A percentile compares a stretch with the other conserved stretches of the same genome.
These are phyloP conservation scores for Globisporangium splendens DNA, from an alignment of 352 stramenopile species.

Conservation along the genomic window DNA sequence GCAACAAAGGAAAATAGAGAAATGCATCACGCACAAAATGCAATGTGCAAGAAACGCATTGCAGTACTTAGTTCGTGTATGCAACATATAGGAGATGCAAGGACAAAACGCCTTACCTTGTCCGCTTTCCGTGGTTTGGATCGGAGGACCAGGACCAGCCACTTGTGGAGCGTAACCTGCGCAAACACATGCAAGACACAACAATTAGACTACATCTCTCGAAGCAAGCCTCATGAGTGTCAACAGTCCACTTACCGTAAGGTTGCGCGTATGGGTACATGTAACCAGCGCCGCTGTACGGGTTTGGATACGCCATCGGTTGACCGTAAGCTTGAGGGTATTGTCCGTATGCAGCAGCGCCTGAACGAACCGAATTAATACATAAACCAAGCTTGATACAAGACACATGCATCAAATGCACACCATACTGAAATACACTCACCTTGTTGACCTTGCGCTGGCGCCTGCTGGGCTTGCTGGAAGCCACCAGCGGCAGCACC, in stretches of 20 bases:
- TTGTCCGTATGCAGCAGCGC: conserved; percentile 45
- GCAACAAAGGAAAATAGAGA: conserved; percentile 38
- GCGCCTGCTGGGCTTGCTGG: conserved; percentile 27
- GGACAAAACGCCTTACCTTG: conserved; percentile 51
- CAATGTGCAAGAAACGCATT: conserved; percentile 26
- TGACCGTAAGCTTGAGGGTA: conserved; percentile 78
- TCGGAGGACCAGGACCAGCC: conserved; percentile 78
- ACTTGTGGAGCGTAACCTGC: conserved; percentile 82
- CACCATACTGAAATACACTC: neutral
- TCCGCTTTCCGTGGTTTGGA: conserved; percentile 85
- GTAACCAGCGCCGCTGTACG: conserved; percentile 71
- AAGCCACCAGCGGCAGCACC: conserved; percentile 29
- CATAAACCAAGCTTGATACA: neutral
- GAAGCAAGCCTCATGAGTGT: neutral
- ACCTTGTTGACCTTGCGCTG: conserved; percentile 43
- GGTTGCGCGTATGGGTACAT: conserved; percentile 85
- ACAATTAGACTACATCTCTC: neutral
- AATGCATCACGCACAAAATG: conserved; percentile 39
- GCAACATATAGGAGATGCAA: conserved; percentile 21
- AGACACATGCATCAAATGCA: neutral
- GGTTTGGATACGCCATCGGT: conserved; percentile 70
- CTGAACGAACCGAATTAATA: conserved; percentile 2
- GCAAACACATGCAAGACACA: conserved; percentile 3
- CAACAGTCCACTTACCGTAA: conserved; percentile 44
- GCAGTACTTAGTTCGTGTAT: conserved; percentile 42